Evolutionary conservation across 192 early-diverging fungal species (phyloP).

Genomic region (Coemansia sp.): DNA sequence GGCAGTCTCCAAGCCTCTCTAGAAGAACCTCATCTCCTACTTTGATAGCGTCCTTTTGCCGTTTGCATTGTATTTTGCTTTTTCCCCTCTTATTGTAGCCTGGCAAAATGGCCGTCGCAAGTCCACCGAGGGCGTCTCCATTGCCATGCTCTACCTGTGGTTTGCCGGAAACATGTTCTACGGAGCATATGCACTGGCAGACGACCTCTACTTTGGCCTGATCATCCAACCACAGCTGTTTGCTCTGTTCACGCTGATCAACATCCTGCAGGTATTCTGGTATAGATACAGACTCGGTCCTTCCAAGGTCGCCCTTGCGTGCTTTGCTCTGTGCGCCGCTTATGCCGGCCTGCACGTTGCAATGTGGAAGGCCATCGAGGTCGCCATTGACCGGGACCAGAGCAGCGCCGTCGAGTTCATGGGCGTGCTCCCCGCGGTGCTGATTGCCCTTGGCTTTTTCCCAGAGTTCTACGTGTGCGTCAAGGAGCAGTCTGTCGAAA

Average conservation of each 20-base stretch:
- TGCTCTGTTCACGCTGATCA: slow-evolving; percentile 42
- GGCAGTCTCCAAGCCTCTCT: background rate
- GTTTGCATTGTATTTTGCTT: background rate
- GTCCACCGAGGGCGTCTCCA: slow-evolving; percentile 49
- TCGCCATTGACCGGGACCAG: slow-evolving; percentile 20
- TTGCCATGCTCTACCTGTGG: slow-evolving; percentile 50
- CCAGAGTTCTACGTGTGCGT: slow-evolving; percentile 50
- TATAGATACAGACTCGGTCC: slow-evolving; percentile 34
- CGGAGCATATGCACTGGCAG: slow-evolving; percentile 41
- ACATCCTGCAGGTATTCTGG: slow-evolving; percentile 47
- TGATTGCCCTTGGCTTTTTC: slow-evolving; percentile 49
- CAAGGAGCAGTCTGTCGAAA: slow-evolving; percentile 47
- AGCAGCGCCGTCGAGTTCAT: slow-evolving; percentile 28
- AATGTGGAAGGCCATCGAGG: slow-evolving; percentile 40
- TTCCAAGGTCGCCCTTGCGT: background rate
- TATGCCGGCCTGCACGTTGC: slow-evolving; percentile 45
- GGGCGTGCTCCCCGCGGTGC: slow-evolving; percentile 43
- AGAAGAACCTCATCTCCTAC: slow-evolving; percentile 23
- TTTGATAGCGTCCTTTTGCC: no score
- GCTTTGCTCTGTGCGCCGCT: slow-evolving; percentile 20
- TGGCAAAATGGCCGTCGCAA: slow-evolving; percentile 52
- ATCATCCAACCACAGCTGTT: slow-evolving; percentile 52
- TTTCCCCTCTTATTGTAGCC: slow-evolving; percentile 21
- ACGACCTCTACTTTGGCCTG: slow-evolving; percentile 37
- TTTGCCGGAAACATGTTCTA: slow-evolving; percentile 43